phyloP scores from a whole-genome alignment of 345 rosid species.

The Diplotaxis tenuifolia region DNA sequence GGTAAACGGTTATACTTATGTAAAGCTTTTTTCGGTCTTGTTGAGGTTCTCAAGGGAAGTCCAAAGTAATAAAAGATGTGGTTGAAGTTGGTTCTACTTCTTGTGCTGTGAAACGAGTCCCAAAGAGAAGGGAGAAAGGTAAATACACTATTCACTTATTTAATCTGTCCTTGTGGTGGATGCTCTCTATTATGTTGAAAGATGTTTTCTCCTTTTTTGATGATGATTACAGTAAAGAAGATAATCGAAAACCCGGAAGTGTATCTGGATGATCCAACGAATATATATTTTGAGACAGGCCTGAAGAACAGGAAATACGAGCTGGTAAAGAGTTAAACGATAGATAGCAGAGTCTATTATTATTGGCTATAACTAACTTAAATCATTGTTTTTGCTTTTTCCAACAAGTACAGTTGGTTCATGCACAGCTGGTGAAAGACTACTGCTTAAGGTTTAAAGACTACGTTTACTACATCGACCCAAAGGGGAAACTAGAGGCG shows the following conservation, averaged over 20 bases:
- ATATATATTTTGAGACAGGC: conserved; percentile 12
- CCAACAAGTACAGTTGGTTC: conserved; percentile 23
- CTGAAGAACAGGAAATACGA: conserved; percentile 27
- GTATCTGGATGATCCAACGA: conserved; percentile 30
- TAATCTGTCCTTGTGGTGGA: too few species aligned
- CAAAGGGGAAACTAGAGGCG: neutral
- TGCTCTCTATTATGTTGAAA: too few species aligned
- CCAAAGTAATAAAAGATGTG: neutral
- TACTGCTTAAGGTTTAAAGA: conserved; percentile 1
- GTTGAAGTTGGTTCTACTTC: neutral
- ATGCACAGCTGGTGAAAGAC: conserved; percentile 29
- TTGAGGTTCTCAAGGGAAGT: neutral
- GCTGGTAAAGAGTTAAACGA: conserved; percentile 9
- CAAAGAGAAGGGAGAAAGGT: conserved; percentile 13
- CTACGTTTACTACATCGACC: neutral
- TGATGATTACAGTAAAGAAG: neutral
- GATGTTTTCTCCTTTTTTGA: conserved; percentile 6
- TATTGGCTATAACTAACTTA: neutral
- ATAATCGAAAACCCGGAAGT: conserved; percentile 15
- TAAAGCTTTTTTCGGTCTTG: neutral
- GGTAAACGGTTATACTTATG: neutral
- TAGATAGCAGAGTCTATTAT: neutral
- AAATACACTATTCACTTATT: neutral
- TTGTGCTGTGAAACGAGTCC: neutral
- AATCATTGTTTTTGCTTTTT: neutral